Evolutionary conservation across 768 basidiomycete genomes (phyloP), one percentile per base, ranked within the genome.

Genomic region (Xerocomus potaroensis): DNA sequence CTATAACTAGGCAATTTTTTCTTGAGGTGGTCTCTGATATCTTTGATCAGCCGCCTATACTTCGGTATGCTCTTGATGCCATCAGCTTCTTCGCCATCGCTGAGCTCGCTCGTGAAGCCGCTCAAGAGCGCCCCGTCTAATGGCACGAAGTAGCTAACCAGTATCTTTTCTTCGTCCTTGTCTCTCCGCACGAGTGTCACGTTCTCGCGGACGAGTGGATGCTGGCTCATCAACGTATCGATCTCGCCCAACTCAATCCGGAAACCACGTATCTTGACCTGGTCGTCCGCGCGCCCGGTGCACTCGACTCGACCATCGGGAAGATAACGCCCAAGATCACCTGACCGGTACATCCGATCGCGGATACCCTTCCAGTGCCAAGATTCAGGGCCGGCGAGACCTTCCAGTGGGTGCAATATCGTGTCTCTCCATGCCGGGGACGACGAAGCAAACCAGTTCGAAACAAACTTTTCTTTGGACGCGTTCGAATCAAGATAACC

Each of bases 231-330:
- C 69, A 95, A 84, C 0, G 90, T 96, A 64, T 99, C 96, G 54
- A 99, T 96, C 66, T 99, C 96, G 14, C 94, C 94, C 7, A 98
- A 78, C 65, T 99, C 96, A 60, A 99, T 98, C 21, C 96, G 78
- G 83, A 99, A 99, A 2, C 96, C 96, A 45, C 96, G 88, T 67
- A 99, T 98, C 72, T 99, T 98, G 71, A 99, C 91, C 63, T 99
- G 96, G 62, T 98, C 95, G 63, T 99, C 96, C 2, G 95, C 94
- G 18, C 96, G 81, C 16, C 96, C 96, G 0, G 90, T 93, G 63
- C 96, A 98, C 66, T 99, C 96, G 10, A 99, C 96, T 26, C 79
- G 81, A 5, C 96, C 96, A 63, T 87, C 79, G 1, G 96, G 90
- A 26, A 87, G 72, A 67, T 99, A 99, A 5, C 96, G 83, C 3